Base-by-base conservation (phyloP, 805 yeast species). In the Hanseniaspora lachancei region DNA sequence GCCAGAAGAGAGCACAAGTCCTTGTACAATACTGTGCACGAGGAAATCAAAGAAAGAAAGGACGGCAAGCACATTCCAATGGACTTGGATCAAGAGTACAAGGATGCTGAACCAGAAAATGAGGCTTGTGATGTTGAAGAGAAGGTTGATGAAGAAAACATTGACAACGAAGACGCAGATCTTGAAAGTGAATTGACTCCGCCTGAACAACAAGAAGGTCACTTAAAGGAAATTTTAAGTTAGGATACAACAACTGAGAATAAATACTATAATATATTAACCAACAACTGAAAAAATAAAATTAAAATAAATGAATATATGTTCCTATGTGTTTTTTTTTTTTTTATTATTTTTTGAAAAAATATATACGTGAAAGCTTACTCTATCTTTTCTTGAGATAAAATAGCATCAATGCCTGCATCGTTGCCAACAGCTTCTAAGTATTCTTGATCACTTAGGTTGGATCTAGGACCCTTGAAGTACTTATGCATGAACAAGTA, bases 391-490 rank as follows among this genome's bases (percentile, higher is more conserved):
- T 38, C 40, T 34, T 40, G 29, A 27, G 62, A 59, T 10, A 64
- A 43, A 5, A 64, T 63, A 12, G 60, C 62, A 42, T 64, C 66
- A 15, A 64, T 63, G 40, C 49, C 49, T 35, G 44, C 55, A 15
- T 58, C 62, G 21, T 57, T 57, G 34, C 65, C 66, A 15, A 63
- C 61, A 64, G 62, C 71, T 62, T 38, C 63, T 57, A 51, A 50
- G 44, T 60, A 64, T 32, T 64, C 62, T 24, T 64, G 68, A 23
- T 54, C 73, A 55, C 66, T 59, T n/a, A 68, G 52, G 49, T 66
- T 66, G 13, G 69, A 64, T 44, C 63, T 63, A 41, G 88, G 88
- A 6, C 89, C 89, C 39, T 70, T 67, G 70, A 77, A 82, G 61
- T 71, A 68, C 58, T 74, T 77, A 59, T 74, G 76, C 24, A 81